A percentile compares a stretch with the other conserved stretches of the same genome.
These are phyloP conservation scores for Fusarium musae DNA, from an alignment of 2,329 filamentous ascomycete genomes.

Conservation along the genomic window DNA sequence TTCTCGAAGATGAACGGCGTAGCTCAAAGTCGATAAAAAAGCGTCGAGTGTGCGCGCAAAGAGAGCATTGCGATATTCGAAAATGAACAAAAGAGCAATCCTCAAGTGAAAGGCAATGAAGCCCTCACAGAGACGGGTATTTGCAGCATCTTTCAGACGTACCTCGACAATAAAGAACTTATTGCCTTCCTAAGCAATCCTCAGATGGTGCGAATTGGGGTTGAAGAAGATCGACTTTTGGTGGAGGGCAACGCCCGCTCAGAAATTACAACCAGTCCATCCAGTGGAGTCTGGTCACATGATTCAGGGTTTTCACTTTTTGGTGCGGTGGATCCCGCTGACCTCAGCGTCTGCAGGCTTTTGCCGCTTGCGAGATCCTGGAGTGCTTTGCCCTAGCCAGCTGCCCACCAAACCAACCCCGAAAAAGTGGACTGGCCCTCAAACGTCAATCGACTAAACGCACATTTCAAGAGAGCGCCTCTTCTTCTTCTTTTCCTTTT, in stretches of 20 bases:
- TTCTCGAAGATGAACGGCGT: slow-evolving; percentile 9
- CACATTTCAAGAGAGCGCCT: slow-evolving; percentile 49
- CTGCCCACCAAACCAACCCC: slow-evolving; percentile 8
- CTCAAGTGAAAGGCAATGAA: slow-evolving; percentile 50
- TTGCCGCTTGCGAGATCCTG: not conserved
- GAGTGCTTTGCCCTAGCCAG: slow-evolving; percentile 35
- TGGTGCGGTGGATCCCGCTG: not conserved
- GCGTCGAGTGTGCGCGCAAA: slow-evolving; percentile 20
- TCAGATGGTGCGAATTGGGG: slow-evolving; percentile 60
- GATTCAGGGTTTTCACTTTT: slow-evolving; percentile 45
- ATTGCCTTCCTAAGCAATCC: slow-evolving; percentile 73
- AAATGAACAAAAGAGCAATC: slow-evolving; percentile 17
- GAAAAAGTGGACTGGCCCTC: slow-evolving; percentile 32
- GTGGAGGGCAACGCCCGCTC: slow-evolving; percentile 46
- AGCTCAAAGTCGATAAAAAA: slow-evolving; percentile 20
- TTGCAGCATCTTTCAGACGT: slow-evolving; percentile 65
- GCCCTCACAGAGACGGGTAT: slow-evolving; percentile 44
- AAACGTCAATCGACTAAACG: slow-evolving; percentile 43
- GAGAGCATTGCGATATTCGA: slow-evolving; percentile 14
- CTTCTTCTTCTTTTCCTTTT: slow-evolving; percentile 32
- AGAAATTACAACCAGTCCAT: slow-evolving; percentile 41
- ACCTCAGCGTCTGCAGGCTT: not conserved
- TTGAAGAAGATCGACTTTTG: slow-evolving; percentile 45
- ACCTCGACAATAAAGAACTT: slow-evolving; percentile 68
- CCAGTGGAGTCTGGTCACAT: slow-evolving; percentile 42